phyloP scores from a whole-genome alignment of 352 stramenopile genomes.

The Phytophthora pinifolia region DNA sequence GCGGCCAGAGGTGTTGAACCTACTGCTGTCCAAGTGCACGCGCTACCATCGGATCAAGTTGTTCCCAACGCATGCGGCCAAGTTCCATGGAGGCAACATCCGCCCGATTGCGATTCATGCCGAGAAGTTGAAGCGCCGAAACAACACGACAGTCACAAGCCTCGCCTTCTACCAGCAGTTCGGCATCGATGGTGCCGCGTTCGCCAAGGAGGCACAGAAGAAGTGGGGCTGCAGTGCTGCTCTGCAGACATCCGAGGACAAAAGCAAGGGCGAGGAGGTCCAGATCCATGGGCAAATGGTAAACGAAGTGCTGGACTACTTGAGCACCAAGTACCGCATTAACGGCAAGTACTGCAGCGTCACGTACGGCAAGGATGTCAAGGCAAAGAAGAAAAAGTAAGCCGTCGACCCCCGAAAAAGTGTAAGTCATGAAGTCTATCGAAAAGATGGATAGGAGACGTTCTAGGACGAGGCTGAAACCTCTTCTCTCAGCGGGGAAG shows the following conservation, averaged over 20 bases:
- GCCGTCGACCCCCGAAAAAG: not conserved
- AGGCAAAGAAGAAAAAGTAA: constrained; percentile 76
- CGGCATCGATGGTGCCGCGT: constrained; percentile 64
- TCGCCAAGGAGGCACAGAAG: constrained; percentile 82
- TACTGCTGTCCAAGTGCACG: constrained; percentile 61
- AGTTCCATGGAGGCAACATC: constrained; percentile 56
- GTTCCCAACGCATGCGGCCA: constrained; percentile 67
- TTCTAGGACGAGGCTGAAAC: constrained; percentile 30
- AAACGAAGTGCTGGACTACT: constrained; percentile 71
- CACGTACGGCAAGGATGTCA: constrained; percentile 79
- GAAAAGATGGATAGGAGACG: constrained; percentile 23
- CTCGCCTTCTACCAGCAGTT: constrained; percentile 82
- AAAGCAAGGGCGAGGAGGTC: constrained; percentile 72
- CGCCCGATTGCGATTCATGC: constrained; percentile 67
- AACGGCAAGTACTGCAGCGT: constrained; percentile 70
- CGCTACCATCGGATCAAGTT: constrained; percentile 72
- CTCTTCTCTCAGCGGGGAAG: constrained; percentile 32
- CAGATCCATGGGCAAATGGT: constrained; percentile 80
- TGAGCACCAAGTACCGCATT: constrained; percentile 69
- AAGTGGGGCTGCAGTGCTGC: constrained; percentile 81
- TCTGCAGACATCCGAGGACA: constrained; percentile 51
- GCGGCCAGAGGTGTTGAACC: constrained; percentile 53
- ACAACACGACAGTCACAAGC: constrained; percentile 66
- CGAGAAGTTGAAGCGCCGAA: constrained; percentile 69
- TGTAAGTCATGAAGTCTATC: constrained; percentile 17